These are phyloP conservation scores for Auricularia sp. DNA, from an alignment of 768 basidiomycete species.

Conservation along the genomic window DNA sequence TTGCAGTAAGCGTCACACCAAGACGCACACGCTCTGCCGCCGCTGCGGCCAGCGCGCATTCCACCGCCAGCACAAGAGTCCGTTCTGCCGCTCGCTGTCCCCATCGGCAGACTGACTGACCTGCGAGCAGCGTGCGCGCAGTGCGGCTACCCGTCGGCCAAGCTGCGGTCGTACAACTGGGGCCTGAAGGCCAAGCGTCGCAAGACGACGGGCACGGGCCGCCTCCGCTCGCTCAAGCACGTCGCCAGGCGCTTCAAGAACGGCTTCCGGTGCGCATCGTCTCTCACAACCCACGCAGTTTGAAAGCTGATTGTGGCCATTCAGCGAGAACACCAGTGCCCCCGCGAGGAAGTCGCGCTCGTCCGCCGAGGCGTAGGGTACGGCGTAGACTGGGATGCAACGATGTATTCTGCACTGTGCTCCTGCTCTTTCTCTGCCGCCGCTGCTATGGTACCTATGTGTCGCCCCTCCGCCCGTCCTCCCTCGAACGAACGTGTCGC, in stretches of 20 bases:
- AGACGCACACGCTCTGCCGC: slow-evolving; percentile 94
- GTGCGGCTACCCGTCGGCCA: slow-evolving; percentile 95
- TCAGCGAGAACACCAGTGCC: slow-evolving; percentile 7
- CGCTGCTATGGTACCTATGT: background rate
- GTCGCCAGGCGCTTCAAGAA: slow-evolving; percentile 98
- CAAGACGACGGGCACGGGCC: slow-evolving; percentile 97
- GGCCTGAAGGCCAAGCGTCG: slow-evolving; percentile 98
- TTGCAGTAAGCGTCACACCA: slow-evolving; percentile 88
- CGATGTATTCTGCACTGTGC: background rate
- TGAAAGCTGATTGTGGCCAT: background rate
- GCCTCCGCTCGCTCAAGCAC: slow-evolving; percentile 87
- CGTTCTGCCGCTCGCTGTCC: slow-evolving; percentile 18
- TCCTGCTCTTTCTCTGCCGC: background rate
- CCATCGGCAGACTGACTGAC: background rate
- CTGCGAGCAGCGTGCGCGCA: slow-evolving; percentile 67
- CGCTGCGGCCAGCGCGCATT: slow-evolving; percentile 93
- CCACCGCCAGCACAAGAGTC: slow-evolving; percentile 98
- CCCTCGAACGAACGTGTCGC: no score
- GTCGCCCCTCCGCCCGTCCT: no score
- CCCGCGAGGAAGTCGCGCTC: background rate
- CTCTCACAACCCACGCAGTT: background rate
- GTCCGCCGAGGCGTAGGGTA: background rate
- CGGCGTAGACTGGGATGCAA: background rate
- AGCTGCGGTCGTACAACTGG: slow-evolving; percentile 95
- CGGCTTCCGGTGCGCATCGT: slow-evolving; percentile 66